A percentile compares a stretch with the other conserved stretches of the same genome.
Conservation (phyloP, 805 yeast species). For the Starmerella asiatica region DNA sequence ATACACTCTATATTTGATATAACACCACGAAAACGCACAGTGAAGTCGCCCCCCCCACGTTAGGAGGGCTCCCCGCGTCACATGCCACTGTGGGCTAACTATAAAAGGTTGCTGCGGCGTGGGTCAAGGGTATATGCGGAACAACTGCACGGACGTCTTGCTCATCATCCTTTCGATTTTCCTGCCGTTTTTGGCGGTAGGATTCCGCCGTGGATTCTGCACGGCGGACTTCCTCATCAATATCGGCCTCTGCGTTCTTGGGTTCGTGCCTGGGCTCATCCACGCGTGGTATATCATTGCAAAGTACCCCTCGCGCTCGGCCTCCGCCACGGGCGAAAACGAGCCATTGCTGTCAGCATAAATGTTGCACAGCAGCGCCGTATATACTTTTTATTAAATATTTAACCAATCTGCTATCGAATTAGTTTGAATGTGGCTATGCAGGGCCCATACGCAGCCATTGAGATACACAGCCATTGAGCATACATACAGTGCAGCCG, state of each 20-base stretch:
- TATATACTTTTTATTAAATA: no score
- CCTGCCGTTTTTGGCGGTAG: conserved; percentile 70
- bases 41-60: no score
- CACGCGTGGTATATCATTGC: conserved; percentile 71
- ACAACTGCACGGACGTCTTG: conserved; percentile 42
- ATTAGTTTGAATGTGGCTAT: no score
- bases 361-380: no score
- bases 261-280: conserved; percentile 63
- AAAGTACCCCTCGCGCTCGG: conserved; percentile 38
- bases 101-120: not conserved
- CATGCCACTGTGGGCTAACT: no score
- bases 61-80: no score
- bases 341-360: not conserved
- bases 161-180: conserved; percentile 56
- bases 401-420: no score
- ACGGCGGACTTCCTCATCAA: conserved; percentile 59
- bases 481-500: no score
- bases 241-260: conserved; percentile 54
- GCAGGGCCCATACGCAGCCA: no score
- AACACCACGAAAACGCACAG: no score
- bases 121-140: conserved; percentile 2
- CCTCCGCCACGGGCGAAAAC: not conserved
- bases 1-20: no score
- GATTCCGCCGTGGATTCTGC: conserved; percentile 56
- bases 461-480: no score